Evolutionary conservation across 495 filamentous ascomycete species (phyloP).

Genomic region (Elaphomyces granulatus): DNA sequence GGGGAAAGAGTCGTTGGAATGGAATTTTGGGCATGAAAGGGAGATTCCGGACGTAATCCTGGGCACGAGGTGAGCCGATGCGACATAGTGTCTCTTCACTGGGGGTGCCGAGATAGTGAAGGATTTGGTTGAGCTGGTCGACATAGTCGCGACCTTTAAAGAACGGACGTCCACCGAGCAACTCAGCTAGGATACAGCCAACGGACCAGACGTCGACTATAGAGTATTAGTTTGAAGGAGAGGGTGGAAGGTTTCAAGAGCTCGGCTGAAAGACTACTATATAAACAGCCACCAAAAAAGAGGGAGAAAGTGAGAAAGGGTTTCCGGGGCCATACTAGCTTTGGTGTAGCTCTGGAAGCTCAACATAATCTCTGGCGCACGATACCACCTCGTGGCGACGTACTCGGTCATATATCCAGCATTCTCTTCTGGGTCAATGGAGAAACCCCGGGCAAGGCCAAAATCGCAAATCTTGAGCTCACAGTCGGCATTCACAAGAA

Average conservation of each 20-base stretch:
- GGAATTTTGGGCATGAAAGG: slow-evolving; percentile 88
- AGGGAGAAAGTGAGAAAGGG: background rate
- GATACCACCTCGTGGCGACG: slow-evolving; percentile 96
- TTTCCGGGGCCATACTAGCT: slow-evolving; percentile 88
- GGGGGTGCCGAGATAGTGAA: slow-evolving; percentile 93
- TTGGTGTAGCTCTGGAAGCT: slow-evolving; percentile 99
- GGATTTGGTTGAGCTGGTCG: slow-evolving; percentile 97
- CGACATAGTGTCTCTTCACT: slow-evolving; percentile 88
- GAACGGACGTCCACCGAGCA: slow-evolving; percentile 91
- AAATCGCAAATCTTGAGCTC: slow-evolving; percentile 99
- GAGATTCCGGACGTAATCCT: slow-evolving; percentile 97
- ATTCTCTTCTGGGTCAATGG: slow-evolving; percentile 94
- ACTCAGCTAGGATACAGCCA: slow-evolving; percentile 91
- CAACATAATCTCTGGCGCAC: slow-evolving; percentile 97
- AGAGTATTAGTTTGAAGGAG: slow-evolving; percentile 6
- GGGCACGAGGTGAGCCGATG: slow-evolving; percentile 88
- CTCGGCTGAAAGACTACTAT: no score
- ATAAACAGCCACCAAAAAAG: no score
- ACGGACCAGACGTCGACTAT: slow-evolving; percentile 99
- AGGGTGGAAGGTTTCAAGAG: no score
- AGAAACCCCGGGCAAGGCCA: slow-evolving; percentile 88
- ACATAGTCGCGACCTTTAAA: slow-evolving; percentile 99
- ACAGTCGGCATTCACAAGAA: slow-evolving; percentile 96
- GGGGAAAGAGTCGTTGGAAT: slow-evolving; percentile 79
- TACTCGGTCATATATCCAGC: slow-evolving; percentile 99